Base-by-base conservation (phyloP, 257 asterid genomes). In the Handroanthus guayacan region DNA sequence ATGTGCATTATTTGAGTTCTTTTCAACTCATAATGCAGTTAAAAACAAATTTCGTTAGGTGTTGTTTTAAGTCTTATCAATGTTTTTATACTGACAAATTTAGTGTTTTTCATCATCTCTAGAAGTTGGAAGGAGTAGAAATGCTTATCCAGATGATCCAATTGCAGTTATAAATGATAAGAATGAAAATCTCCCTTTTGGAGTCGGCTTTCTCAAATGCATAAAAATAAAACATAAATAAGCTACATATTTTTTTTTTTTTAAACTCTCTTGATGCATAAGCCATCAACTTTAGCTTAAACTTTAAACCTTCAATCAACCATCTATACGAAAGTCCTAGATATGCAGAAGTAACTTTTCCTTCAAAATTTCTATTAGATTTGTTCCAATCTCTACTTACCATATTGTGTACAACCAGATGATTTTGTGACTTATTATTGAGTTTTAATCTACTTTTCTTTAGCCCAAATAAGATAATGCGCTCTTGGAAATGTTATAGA, bases 401-500 rank as follows among this genome's bases (percentile, higher is more conserved):
- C 31, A 25, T 25, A 25, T 1, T 25, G 31, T 25, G 31, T 25
- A 25, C 1, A 25, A 1, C 31, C 31, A 25, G 1, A 25, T 25
- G 31, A 25, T 25, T 25, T 25, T 25, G 31, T 25, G 1, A 25
- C 31, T 25, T 25, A 25, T 25, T 25, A 25, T 25, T 25, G 31
- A 25, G 31, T 48, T 9, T 51, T 51, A 4, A 54, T 54, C 7
- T 54, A 2, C 8, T 12, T 52, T 81, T 25, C 31, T 9, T 72
- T 96, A 95, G 99, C 94, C 98, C 0, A 95, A 90, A 75, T 93
- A 94, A 97, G 91, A 95, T 82, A 78, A 89, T 71, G 98, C 99
- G 5, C 97, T 92, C 39, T 84, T 95, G 4, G 93, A 91, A 89
- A 84, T 84, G 93, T 95, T 95, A 82, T 82, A 95, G 75, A 89